These are phyloP conservation scores for Cladosporium sp. DNA, from an alignment of 2,329 filamentous ascomycete genomes.

Conservation along the genomic window DNA sequence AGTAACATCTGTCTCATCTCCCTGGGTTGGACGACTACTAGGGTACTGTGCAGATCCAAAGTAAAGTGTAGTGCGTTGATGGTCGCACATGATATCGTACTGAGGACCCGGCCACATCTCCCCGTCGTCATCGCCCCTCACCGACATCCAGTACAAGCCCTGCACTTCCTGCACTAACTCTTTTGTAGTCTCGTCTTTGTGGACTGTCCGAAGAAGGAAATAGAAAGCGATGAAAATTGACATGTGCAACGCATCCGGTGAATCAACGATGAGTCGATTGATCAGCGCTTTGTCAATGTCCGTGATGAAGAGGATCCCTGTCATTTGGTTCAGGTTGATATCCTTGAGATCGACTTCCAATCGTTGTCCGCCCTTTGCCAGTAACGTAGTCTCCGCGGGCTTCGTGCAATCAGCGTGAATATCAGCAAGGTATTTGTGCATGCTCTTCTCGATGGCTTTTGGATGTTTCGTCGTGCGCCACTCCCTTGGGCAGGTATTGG, in stretches of 20 bases:
- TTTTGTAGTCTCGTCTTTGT: neutral
- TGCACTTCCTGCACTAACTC: neutral
- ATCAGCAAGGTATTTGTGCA: neutral
- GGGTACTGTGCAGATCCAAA: neutral
- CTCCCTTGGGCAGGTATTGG: neutral
- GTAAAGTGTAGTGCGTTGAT: neutral
- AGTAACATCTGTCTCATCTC: neutral
- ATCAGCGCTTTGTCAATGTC: neutral
- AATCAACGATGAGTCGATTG: neutral
- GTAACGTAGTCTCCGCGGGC: neutral
- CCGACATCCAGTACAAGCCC: neutral
- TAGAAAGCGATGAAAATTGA: neutral
- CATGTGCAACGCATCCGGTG: neutral
- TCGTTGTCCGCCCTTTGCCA: neutral
- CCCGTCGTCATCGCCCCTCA: neutral
- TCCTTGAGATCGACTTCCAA: neutral
- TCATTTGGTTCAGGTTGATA: neutral
- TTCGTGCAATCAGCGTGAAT: neutral
- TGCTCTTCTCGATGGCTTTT: neutral
- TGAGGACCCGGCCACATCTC: neutral
- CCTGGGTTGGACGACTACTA: neutral
- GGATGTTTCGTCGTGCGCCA: neutral
- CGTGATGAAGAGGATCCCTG: neutral
- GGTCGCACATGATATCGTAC: neutral
- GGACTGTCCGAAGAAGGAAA: neutral